Percentiles rank a stretch among this genome's conserved stretches.
These are phyloP conservation scores for Monascus ruber DNA, from an alignment of 2,329 filamentous ascomycete species.

Conservation along the genomic window DNA sequence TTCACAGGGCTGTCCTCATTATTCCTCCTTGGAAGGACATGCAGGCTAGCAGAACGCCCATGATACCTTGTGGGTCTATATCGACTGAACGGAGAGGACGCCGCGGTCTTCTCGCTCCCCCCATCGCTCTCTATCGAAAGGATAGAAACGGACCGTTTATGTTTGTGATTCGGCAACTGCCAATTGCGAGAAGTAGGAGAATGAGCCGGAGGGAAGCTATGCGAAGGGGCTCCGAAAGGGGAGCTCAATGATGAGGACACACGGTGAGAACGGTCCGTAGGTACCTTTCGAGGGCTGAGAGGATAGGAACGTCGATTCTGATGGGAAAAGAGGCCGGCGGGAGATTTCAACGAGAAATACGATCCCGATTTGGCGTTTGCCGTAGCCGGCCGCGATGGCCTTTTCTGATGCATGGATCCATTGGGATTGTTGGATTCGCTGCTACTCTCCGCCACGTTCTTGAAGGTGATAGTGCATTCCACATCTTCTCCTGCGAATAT, in stretches of 20 bases:
- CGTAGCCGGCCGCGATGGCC: slow-evolving; percentile 25
- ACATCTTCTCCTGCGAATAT: slow-evolving; percentile 95
- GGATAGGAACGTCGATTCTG: slow-evolving; percentile 25
- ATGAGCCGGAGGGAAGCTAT: slow-evolving; percentile 29
- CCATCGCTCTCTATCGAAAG: slow-evolving; percentile 57
- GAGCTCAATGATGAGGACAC: slow-evolving; percentile 30
- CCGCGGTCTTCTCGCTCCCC: slow-evolving; percentile 19
- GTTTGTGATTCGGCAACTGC: slow-evolving; percentile 41
- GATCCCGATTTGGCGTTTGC: slow-evolving; percentile 9
- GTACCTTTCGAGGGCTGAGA: slow-evolving; percentile 18
- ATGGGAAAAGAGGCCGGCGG: slow-evolving; percentile 24
- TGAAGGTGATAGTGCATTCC: slow-evolving; percentile 92
- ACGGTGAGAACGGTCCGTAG: slow-evolving; percentile 20
- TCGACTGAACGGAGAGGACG: slow-evolving; percentile 26
- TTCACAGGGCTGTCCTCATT: slow-evolving; percentile 29
- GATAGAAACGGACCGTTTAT: slow-evolving; percentile 70
- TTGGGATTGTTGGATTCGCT: slow-evolving; percentile 15
- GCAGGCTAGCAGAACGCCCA: slow-evolving; percentile 68
- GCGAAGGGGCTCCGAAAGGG: slow-evolving; percentile 22
- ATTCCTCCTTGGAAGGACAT: slow-evolving; percentile 50
- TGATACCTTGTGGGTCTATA: slow-evolving; percentile 53
- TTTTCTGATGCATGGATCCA: slow-evolving; percentile 24
- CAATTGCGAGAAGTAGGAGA: slow-evolving; percentile 19
- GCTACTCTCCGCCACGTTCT: slow-evolving; percentile 54
- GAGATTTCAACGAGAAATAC: slow-evolving; percentile 28